Conservation (phyloP, 768 basidiomycete genomes). For the Boletus eberwhitei region DNA sequence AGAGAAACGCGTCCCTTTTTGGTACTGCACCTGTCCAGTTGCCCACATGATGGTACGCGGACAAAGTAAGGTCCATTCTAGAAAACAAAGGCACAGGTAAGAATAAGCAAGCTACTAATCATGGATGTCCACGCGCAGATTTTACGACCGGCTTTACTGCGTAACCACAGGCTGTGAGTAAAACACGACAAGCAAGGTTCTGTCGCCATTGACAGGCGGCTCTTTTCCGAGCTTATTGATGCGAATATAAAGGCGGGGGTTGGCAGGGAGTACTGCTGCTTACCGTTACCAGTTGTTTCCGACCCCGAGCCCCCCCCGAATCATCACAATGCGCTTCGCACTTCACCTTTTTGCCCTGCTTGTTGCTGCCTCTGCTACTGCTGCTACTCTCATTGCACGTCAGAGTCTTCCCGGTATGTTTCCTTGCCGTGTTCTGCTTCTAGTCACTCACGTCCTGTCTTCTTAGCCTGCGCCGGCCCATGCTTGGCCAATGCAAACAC, state of each 20-base stretch:
- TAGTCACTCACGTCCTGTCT: background rate
- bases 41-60: no score
- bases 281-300: background rate
- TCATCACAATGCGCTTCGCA: slow-evolving; percentile 17
- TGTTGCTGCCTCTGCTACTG: slow-evolving; percentile 11
- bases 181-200: background rate
- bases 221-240: background rate
- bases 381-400: slow-evolving; percentile 18
- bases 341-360: slow-evolving; percentile 13
- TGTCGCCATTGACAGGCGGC: background rate
- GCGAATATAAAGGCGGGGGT: background rate
- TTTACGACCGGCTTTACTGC: background rate
- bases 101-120: background rate
- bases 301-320: background rate
- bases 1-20: background rate
- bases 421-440: background rate
- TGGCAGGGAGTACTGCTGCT: no score
- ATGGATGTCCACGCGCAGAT: background rate
- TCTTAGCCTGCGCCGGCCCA: slow-evolving; percentile 46
- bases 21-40: no score
- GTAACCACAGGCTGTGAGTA: no score
- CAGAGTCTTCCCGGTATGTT: slow-evolving; percentile 25
- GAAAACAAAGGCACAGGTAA: background rate
- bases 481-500: slow-evolving; percentile 48
- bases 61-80: background rate